Base-by-base conservation (phyloP, 257 asterid genomes). In the Misopates orontium region DNA sequence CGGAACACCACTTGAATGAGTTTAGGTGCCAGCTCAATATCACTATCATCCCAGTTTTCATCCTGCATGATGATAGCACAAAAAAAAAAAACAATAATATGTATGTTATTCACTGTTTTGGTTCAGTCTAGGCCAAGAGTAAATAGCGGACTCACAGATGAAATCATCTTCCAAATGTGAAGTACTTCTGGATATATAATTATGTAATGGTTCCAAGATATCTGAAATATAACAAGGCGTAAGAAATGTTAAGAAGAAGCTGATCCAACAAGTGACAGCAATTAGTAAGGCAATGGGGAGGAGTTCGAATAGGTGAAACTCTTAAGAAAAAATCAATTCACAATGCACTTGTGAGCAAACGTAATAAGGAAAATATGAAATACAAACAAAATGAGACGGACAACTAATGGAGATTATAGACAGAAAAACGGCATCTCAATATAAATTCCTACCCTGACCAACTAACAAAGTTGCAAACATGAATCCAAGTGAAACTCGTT, bases 11-110 rank as follows among this genome's bases (percentile, higher is more conserved):
- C n/a, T 77, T 88, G 95, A 59, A 94, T 88, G 64, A 94, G 96
- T 86, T 94, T 88, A 52, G 99, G 99, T 57, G 97, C 99, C 0
- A 97, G 82, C 76, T 90, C 96, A 79, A 94, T 94, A 73, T 90
- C 99, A 71, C 86, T 79, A 80, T 94, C n/a, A 97, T 72, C 90
- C 99, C 72, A 94, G 74, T 88, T 90, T 77, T 79, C 85, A 72
- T 94, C 96, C 58, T 78, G 86, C 71, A 79, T 28, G 56, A n/a
- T n/a, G n/a, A 15, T 19, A 66, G 52, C 72, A 66, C 6, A 68
- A 64, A 60, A 3, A 19, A 50, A 21, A 58, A 40, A 45, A 56
- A 61, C 44, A 52, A 17, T n/a, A n/a, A n/a, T n/a, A n/a, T n/a
- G 62, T 56, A 56, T 66, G 23, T 16, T 14, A 48, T 42, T 42